Conservation (phyloP, 169 alveolate genomes). For the Cryptosporidium viatorum region DNA sequence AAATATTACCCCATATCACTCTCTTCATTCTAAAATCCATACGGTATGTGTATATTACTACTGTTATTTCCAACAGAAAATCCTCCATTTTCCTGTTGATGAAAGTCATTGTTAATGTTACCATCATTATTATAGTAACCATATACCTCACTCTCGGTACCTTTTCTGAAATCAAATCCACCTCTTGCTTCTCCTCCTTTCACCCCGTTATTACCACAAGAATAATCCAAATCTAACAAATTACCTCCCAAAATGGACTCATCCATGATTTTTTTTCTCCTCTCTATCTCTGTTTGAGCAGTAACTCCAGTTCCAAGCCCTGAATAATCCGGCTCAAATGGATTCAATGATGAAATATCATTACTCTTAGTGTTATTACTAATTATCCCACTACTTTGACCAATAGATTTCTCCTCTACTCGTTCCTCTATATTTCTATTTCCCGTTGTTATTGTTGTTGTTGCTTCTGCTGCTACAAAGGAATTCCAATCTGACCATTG, state of each 20-base stretch:
- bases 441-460: too few species aligned
- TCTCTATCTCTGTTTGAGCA: not conserved
- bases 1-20: not conserved
- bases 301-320: not conserved
- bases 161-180: too few species aligned
- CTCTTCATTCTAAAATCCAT: not conserved
- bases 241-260: not conserved
- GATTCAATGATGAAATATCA: not conserved
- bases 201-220: not conserved
- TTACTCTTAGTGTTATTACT: not conserved
- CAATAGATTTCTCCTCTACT: not conserved
- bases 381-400: not conserved
- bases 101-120: not conserved
- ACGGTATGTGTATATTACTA: slow-evolving; percentile 22
- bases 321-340: not conserved
- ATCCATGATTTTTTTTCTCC: not conserved
- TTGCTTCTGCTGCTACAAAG: slow-evolving; percentile 23
- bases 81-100: not conserved
- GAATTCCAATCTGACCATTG: slow-evolving; percentile 21
- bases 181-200: not conserved
- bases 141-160: too few species aligned
- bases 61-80: not conserved
- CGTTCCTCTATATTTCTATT: not conserved
- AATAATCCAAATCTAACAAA: not conserved
- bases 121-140: too few species aligned